Evolutionary conservation across 768 basidiomycete species (phyloP).

Genomic region (Agrocybe praecox): DNA sequence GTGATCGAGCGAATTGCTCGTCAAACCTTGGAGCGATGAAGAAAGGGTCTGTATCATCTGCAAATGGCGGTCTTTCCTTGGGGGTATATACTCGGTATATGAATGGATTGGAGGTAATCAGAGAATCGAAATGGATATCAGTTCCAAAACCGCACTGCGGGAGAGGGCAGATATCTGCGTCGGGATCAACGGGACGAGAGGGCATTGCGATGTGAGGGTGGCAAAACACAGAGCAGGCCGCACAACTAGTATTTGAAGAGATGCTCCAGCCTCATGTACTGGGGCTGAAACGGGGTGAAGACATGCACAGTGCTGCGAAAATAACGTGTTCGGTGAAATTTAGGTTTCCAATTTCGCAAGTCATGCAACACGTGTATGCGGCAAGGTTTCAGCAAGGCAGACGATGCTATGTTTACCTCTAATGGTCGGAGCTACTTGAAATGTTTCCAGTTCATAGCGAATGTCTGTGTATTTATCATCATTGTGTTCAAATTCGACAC

Average conservation of each 20-base stretch:
- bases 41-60: slow-evolving; percentile 59
- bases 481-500: too few species aligned
- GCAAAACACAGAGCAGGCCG: slow-evolving; percentile 7
- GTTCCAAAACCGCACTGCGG: slow-evolving; percentile 77
- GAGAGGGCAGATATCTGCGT: slow-evolving; percentile 34
- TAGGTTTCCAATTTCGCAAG: slow-evolving; percentile 4
- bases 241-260: slow-evolving; percentile 11
- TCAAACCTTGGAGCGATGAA: slow-evolving; percentile 73
- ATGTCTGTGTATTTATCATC: too few species aligned
- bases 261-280: slow-evolving; percentile 32
- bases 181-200: slow-evolving; percentile 21
- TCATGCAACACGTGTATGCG: slow-evolving; percentile 37
- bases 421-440: too few species aligned
- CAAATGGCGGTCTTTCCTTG: slow-evolving; percentile 55
- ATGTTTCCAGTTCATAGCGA: too few species aligned
- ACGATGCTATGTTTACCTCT: background rate
- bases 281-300: slow-evolving; percentile 30
- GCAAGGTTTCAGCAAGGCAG: slow-evolving; percentile 23
- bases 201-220: slow-evolving; percentile 27
- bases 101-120: slow-evolving; percentile 68
- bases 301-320: slow-evolving; percentile 16
- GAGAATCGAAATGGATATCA: slow-evolving; percentile 60
- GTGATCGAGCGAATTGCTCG: slow-evolving; percentile 40
- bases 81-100: slow-evolving; percentile 84
- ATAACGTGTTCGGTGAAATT: slow-evolving; percentile 10